Evolutionary conservation across 768 basidiomycete species (phyloP).

Genomic region (Mycena maculata): DNA sequence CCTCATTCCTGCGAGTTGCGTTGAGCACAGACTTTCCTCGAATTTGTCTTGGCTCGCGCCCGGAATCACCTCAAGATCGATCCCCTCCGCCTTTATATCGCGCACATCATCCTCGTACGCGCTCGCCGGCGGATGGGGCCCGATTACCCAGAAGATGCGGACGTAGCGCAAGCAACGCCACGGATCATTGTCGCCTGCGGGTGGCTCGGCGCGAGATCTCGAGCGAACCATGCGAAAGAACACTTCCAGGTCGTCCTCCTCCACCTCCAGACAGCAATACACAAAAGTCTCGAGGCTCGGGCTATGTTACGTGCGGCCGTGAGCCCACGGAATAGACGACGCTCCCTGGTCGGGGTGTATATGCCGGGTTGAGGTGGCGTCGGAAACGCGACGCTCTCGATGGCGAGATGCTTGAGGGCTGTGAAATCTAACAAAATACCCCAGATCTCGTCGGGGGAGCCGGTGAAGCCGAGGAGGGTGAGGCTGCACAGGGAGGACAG

Average conservation of each 20-base stretch:
- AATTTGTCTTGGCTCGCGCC: conserved; percentile 3
- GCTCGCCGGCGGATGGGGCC: conserved; percentile 4
- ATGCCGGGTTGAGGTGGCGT: conserved; percentile 5
- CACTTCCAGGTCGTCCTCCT: conserved; percentile 13
- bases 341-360: conserved; percentile 4
- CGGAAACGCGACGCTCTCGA: conserved; percentile 2
- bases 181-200: background rate
- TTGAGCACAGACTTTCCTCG: conserved; percentile 11
- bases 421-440: conserved; percentile 4
- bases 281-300: conserved; percentile 9
- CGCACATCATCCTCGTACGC: conserved; percentile 11
- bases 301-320: background rate
- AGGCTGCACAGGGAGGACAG: conserved; percentile 15
- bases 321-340: conserved; percentile 6
- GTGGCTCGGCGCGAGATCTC: conserved; percentile 2
- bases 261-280: conserved; percentile 5
- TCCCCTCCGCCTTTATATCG: conserved; percentile 13
- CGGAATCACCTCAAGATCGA: conserved; percentile 13
- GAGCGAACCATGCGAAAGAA: conserved; percentile 15
- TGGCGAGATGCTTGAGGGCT: conserved; percentile 2
- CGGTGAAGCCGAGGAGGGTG: conserved; percentile 8
- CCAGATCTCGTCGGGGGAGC: conserved; percentile 3
- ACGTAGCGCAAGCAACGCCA: conserved; percentile 13
- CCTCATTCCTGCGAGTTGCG: conserved; percentile 2
- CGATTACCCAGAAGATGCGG: conserved; percentile 4